Conservation (phyloP, 2,329 filamentous ascomycete genomes). For the Beauveria sp. region DNA sequence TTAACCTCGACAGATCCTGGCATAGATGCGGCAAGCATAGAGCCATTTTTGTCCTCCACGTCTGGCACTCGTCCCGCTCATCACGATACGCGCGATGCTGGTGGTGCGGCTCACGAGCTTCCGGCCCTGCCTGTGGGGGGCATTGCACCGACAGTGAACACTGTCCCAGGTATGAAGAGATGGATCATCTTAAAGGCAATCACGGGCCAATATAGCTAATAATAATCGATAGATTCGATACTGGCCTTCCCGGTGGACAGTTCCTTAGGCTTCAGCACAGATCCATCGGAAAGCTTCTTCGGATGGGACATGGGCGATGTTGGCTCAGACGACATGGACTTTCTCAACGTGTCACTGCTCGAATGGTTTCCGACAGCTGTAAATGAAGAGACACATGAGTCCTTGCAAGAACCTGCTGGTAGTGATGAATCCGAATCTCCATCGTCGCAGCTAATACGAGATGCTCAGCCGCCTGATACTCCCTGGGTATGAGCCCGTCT, state of each 20-base stretch:
- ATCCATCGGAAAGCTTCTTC: constrained; percentile 7
- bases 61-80: not conserved
- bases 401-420: not conserved
- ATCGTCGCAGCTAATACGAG: not conserved
- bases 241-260: not conserved
- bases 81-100: not conserved
- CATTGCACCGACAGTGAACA: not conserved
- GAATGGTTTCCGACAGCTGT: not conserved
- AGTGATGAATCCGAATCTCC: not conserved
- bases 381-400: not conserved
- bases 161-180: not conserved
- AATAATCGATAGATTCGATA: not conserved
- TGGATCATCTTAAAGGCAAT: not conserved
- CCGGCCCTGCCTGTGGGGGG: not conserved
- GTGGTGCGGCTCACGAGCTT: not conserved
- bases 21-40: not conserved
- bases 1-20: not conserved
- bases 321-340: constrained; percentile 1
- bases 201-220: not conserved
- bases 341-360: not conserved
- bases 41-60: not conserved
- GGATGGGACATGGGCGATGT: constrained; percentile 2
- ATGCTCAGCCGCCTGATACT: constrained; percentile 7
- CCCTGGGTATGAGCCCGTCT: not conserved
- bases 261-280: not conserved